Base-by-base conservation (phyloP, 108 stramenopile species). In the Cyclotella cryptica region DNA sequence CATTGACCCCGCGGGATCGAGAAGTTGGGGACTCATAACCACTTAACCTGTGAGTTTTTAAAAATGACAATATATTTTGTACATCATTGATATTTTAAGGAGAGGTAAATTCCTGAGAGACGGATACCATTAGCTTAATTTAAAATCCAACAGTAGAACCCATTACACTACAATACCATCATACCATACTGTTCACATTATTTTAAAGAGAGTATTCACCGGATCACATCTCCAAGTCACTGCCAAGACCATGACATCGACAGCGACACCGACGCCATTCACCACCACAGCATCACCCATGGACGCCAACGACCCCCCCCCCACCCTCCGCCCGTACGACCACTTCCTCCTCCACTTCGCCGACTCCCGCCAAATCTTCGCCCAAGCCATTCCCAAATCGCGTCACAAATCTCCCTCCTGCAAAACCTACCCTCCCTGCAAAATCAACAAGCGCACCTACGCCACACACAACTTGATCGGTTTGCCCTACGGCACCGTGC, bases 401-500 rank as follows among this genome's bases (percentile, higher is more conserved):
- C 19, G 55, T 12, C 24, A 39, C 49, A 80, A 69, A 41, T 64
- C 43, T 42, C 52, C 60, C 78, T 60, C 60, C 78, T 84, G 78
- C 59, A 86, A 85, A 26, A 87, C 88, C 55, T 62, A 78, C 10
- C 76, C 82, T 4, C 87, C 91, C 5, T 79, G 92, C 65, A 95
- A 95, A 66, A 89, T 95, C 66, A 88, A 89, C 74, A 92, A 91
- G 67, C 83, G 90, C 53, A 75, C 88, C 24, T 92, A 90, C 71
- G 41, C 79, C 1, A 96, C 95, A 0, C 43, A 74, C 41, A 77
- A 84, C 66, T 71, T 96, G 44, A 79, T 92, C 12, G 92, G 92
- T 0, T 63, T 96, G 10, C 83, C 89, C 13, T 96, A 94, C 69
- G 95, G 95, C 1, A 88, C 89, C 4, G 95, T 96, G 15, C 52